Conservation (phyloP, 306 rosid species). For the Sphenostylis stenocarpa region DNA sequence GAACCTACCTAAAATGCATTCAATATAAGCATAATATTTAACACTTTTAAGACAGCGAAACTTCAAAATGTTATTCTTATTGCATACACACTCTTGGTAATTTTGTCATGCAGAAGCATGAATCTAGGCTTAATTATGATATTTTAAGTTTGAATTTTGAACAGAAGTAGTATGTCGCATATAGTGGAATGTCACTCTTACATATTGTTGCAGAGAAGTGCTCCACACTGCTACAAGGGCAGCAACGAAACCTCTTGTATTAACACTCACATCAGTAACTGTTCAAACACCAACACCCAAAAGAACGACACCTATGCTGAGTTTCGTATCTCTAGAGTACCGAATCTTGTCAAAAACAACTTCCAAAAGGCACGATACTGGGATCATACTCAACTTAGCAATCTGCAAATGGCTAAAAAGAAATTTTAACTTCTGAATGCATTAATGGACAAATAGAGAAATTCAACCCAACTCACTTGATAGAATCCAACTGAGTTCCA, state of each 20-base stretch:
- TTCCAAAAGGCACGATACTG: constrained; percentile 83
- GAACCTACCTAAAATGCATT: background rate
- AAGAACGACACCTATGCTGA: constrained; percentile 73
- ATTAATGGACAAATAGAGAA: constrained; percentile 17
- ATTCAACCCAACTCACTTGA: constrained; percentile 57
- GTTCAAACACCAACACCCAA: constrained; percentile 87
- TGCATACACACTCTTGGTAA: constrained; percentile 3
- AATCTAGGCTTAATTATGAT: background rate
- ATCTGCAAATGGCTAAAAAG: constrained; percentile 51
- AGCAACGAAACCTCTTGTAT: constrained; percentile 65
- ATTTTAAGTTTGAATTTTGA: background rate
- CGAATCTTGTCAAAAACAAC: constrained; percentile 68
- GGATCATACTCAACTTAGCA: constrained; percentile 86
- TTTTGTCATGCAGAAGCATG: background rate
- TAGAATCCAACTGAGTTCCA: constrained; percentile 98
- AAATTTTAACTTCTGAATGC: constrained; percentile 32
- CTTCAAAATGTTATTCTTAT: background rate
- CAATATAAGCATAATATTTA: background rate
- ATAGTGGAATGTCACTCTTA: constrained; percentile 39
- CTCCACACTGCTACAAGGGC: constrained; percentile 85
- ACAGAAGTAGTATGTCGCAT: background rate
- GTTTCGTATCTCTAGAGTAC: constrained; percentile 77
- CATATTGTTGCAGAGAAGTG: constrained; percentile 81
- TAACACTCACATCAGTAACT: constrained; percentile 82
- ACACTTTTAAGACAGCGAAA: background rate